Percentiles rank a stretch among this genome's conserved stretches.
These are phyloP conservation scores for Sporothrix mexicana DNA, from an alignment of 2,329 filamentous ascomycete species.

Conservation along the genomic window DNA sequence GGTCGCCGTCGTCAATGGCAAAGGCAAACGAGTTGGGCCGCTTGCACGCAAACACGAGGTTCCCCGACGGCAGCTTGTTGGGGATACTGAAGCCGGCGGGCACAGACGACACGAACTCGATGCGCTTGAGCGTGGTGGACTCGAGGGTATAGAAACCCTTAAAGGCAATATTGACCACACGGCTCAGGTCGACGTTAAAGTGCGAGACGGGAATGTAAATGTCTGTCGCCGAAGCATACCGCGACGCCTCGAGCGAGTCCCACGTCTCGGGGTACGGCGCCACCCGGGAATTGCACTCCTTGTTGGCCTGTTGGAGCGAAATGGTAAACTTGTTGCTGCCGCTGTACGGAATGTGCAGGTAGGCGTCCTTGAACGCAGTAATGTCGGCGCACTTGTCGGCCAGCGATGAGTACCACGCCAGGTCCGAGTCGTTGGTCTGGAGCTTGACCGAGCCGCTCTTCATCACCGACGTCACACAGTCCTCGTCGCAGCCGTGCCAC, in stretches of 20 bases:
- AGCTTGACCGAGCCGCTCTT: slow-evolving; percentile 54
- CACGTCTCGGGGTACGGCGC: slow-evolving; percentile 70
- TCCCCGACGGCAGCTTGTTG: slow-evolving; percentile 65
- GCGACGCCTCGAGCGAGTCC: slow-evolving; percentile 68
- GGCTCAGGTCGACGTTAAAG: slow-evolving; percentile 65
- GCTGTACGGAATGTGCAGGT: slow-evolving; percentile 68
- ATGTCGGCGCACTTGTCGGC: slow-evolving; percentile 62
- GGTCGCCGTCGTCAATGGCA: slow-evolving; percentile 72
- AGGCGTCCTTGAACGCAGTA: slow-evolving; percentile 59
- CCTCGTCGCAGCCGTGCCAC: slow-evolving; percentile 71
- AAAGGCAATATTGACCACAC: slow-evolving; percentile 64
- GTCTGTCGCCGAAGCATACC: slow-evolving; percentile 60
- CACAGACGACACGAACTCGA: slow-evolving; percentile 65
- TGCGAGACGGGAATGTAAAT: slow-evolving; percentile 72
- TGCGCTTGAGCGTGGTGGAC: slow-evolving; percentile 57
- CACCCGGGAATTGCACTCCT: slow-evolving; percentile 59
- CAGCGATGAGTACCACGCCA: slow-evolving; percentile 43
- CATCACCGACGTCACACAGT: slow-evolving; percentile 57
- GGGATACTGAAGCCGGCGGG: slow-evolving; percentile 60
- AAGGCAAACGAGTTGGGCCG: slow-evolving; percentile 74
- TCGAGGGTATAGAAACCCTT: slow-evolving; percentile 66
- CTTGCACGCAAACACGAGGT: slow-evolving; percentile 67
- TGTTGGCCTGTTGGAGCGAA: slow-evolving; percentile 70
- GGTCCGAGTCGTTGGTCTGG: slow-evolving; percentile 59
- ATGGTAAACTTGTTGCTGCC: slow-evolving; percentile 68